Conservation (phyloP, 352 stramenopile genomes). For the Pseudoperonospora humuli region DNA sequence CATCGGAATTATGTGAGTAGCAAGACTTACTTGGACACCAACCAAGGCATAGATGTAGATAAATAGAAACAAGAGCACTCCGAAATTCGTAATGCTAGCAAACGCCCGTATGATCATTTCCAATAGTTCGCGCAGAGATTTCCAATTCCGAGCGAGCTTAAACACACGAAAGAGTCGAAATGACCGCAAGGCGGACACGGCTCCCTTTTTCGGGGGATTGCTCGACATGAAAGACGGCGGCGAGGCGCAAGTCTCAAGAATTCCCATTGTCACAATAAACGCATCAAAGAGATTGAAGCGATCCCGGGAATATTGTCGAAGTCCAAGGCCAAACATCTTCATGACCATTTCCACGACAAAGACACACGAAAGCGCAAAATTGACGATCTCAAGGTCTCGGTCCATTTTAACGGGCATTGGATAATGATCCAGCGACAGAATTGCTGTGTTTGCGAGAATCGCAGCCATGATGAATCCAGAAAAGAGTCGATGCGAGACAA, state of each 20-base stretch:
- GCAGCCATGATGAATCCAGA: too few relatives aligned
- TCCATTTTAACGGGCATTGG: too few relatives aligned
- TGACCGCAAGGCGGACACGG: slow-evolving; percentile 78
- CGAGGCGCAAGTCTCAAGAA: slow-evolving; percentile 59
- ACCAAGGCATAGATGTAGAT: slow-evolving; percentile 93
- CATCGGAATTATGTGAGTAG: too few relatives aligned
- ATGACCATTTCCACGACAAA: too few relatives aligned
- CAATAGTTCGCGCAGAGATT: slow-evolving; percentile 87
- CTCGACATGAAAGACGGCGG: slow-evolving; percentile 67
- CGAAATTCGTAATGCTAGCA: slow-evolving; percentile 92
- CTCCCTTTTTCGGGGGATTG: slow-evolving; percentile 44
- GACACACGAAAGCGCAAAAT: too few relatives aligned
- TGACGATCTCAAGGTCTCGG: too few relatives aligned
- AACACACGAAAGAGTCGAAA: slow-evolving; percentile 91
- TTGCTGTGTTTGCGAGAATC: too few relatives aligned
- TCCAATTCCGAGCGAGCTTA: slow-evolving; percentile 91
- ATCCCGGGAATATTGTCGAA: slow-evolving; percentile 59
- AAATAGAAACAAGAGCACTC: slow-evolving; percentile 91
- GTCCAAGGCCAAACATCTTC: too few relatives aligned
- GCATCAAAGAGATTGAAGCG: too few relatives aligned
- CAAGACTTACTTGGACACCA: slow-evolving; percentile 59
- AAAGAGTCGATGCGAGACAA: too few relatives aligned
- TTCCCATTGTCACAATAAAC: too few relatives aligned
- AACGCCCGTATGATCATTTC: slow-evolving; percentile 86
- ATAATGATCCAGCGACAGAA: too few relatives aligned